These are phyloP conservation scores for Cydonia oblonga DNA, from an alignment of 331 rosid species.

Conservation along the genomic window DNA sequence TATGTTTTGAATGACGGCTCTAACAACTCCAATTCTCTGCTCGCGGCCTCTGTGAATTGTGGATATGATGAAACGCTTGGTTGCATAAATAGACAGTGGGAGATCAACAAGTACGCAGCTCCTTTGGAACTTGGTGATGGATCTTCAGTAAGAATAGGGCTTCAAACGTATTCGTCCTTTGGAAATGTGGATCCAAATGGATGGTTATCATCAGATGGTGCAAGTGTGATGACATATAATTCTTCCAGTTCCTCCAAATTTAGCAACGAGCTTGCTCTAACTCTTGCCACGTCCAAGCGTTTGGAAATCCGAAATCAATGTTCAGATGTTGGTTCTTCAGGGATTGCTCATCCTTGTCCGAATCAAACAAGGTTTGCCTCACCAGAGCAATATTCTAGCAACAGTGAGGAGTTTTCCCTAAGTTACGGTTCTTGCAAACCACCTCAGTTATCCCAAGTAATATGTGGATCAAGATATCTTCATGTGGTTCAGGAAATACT, in stretches of 20 bases:
- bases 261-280: slow-evolving; percentile 47
- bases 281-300: slow-evolving; percentile 48
- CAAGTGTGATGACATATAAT: slow-evolving; percentile 17
- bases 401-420: slow-evolving; percentile 26
- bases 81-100: slow-evolving; percentile 18
- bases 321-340: slow-evolving; percentile 30
- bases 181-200: slow-evolving; percentile 35
- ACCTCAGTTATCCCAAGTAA: slow-evolving; percentile 24
- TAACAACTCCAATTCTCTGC: slow-evolving; percentile 20
- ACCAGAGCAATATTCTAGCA: slow-evolving; percentile 32
- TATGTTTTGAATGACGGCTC: slow-evolving; percentile 29
- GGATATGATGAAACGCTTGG: slow-evolving; percentile 30
- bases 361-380: slow-evolving; percentile 31
- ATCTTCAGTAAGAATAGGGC: slow-evolving; percentile 9
- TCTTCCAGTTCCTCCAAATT: slow-evolving; percentile 25
- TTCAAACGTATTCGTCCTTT: slow-evolving; percentile 18
- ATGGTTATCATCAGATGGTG: slow-evolving; percentile 33
- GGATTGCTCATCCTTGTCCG: slow-evolving; percentile 22
- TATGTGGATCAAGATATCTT: slow-evolving; percentile 55
- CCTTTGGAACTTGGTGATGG: slow-evolving; percentile 20
- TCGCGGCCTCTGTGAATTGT: slow-evolving; percentile 12
- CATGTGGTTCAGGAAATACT: slow-evolving; percentile 51
- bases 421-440: slow-evolving; percentile 21
- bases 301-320: slow-evolving; percentile 27
- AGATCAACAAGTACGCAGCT: slow-evolving; percentile 17